These are phyloP conservation scores for Sporobolus alterniflorus DNA, from an alignment of 202 grass and related monocot species.

Conservation along the genomic window DNA sequence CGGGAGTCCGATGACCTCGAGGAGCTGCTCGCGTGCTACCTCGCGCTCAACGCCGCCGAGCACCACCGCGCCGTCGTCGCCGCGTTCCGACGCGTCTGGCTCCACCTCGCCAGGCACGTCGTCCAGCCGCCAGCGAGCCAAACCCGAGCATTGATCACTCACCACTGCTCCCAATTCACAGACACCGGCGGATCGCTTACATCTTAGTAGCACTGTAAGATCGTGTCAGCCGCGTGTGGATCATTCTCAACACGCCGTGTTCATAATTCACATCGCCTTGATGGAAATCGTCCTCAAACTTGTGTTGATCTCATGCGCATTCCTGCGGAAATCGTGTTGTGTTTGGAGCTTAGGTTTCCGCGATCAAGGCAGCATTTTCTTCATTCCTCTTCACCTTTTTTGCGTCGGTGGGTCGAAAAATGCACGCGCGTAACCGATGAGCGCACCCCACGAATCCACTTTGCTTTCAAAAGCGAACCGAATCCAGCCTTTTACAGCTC, in stretches of 20 bases:
- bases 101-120: slow-evolving; percentile 40
- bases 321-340: neutral
- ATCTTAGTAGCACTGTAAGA: neutral
- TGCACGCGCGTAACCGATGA: slow-evolving; percentile 1
- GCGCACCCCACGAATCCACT: neutral
- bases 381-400: too few relatives aligned
- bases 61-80: slow-evolving; percentile 80
- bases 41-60: slow-evolving; percentile 84
- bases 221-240: neutral
- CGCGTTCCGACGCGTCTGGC: slow-evolving; percentile 81
- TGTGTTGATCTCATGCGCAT: neutral
- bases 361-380: neutral
- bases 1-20: slow-evolving; percentile 63
- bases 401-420: too few relatives aligned
- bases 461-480: slow-evolving; percentile 12
- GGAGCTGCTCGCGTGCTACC: slow-evolving; percentile 92
- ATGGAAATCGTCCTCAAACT: neutral
- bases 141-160: neutral
- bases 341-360: too few relatives aligned
- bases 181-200: neutral
- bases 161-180: neutral
- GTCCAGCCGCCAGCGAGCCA: neutral
- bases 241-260: neutral
- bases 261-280: neutral
- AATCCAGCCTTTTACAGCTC: slow-evolving; percentile 43